phyloP scores from a whole-genome alignment of 768 basidiomycete genomes.

The Phaeotremella fagi region DNA sequence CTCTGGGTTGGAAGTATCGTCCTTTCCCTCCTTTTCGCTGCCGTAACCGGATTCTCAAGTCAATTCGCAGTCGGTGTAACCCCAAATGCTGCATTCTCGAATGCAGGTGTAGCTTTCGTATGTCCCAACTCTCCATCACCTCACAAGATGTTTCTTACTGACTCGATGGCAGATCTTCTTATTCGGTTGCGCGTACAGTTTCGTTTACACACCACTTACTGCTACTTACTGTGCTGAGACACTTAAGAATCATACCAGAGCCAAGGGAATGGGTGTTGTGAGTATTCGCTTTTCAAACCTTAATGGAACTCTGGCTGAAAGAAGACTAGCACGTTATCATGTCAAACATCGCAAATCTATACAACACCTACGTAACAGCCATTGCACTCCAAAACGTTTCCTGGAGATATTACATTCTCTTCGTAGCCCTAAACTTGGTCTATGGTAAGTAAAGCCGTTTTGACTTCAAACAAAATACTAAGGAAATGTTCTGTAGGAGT shows the following conservation, averaged over 20 bases:
- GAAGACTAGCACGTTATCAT: conserved; percentile 20
- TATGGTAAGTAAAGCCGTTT: conserved; percentile 8
- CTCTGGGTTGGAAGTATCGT: conserved; percentile 19
- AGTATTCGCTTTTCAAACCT: conserved; percentile 13
- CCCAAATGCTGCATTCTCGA: conserved; percentile 2
- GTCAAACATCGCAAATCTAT: conserved; percentile 36
- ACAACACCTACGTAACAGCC: conserved; percentile 51
- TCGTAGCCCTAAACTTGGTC: conserved; percentile 18
- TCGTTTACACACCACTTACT: conserved; percentile 60
- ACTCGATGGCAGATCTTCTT: conserved; percentile 47
- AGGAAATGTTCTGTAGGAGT: conserved; percentile 17
- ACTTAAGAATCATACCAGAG: conserved; percentile 57
- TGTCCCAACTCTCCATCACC: no score
- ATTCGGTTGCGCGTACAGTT: conserved; percentile 56
- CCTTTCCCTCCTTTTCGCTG: conserved; percentile 22
- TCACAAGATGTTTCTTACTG: conserved; percentile 11
- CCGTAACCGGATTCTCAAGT: conserved; percentile 18
- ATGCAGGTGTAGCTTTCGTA: conserved; percentile 17
- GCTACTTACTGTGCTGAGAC: conserved; percentile 58
- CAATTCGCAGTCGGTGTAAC: conserved; percentile 18
- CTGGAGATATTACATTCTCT: conserved; percentile 31
- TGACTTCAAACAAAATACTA: not conserved
- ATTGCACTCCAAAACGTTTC: conserved; percentile 23
- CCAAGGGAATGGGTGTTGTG: conserved; percentile 61
- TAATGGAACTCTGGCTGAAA: not conserved